phyloP scores from a whole-genome alignment of 139 green algal species.

The Micractinium conductrix region DNA sequence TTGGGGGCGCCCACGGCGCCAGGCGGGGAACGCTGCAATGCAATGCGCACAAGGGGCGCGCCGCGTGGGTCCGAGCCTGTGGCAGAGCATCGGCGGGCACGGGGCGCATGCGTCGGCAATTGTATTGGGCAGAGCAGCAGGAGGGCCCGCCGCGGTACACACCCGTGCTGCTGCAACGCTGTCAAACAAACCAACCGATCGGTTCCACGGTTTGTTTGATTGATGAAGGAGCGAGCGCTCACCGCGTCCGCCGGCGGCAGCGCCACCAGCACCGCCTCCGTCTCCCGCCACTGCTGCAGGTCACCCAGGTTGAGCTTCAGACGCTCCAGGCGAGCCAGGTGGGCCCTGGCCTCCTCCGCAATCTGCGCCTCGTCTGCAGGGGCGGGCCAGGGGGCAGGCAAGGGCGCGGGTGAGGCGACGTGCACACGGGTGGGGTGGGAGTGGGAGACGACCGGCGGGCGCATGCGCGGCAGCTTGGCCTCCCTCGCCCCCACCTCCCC shows the following conservation, averaged over 20 bases:
- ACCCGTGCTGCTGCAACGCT: background rate
- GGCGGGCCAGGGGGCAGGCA: background rate
- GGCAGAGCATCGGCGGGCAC: background rate
- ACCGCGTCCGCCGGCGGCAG: constrained; percentile 7
- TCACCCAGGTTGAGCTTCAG: constrained; percentile 3
- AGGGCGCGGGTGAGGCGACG: background rate
- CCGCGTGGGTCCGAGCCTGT: too few relatives aligned
- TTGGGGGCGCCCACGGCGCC: too few relatives aligned
- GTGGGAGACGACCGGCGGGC: background rate
- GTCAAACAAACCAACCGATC: background rate
- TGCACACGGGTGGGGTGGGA: background rate
- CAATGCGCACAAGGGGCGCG: too few relatives aligned
- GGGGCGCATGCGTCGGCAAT: background rate
- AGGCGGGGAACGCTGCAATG: too few relatives aligned
- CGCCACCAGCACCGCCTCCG: constrained; percentile 1
- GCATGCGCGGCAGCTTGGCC: background rate
- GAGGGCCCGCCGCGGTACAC: background rate
- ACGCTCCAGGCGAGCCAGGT: background rate
- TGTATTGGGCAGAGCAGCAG: background rate
- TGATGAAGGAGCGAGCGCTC: background rate
- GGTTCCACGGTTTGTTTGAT: too few relatives aligned
- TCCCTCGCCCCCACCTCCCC: background rate
- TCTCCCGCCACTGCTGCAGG: background rate
- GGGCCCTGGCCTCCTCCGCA: background rate
- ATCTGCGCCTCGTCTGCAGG: background rate